A percentile compares a stretch with the other conserved stretches of the same genome.
Conservation (phyloP, 495 filamentous ascomycete species). For the Ramalina intermedia region DNA sequence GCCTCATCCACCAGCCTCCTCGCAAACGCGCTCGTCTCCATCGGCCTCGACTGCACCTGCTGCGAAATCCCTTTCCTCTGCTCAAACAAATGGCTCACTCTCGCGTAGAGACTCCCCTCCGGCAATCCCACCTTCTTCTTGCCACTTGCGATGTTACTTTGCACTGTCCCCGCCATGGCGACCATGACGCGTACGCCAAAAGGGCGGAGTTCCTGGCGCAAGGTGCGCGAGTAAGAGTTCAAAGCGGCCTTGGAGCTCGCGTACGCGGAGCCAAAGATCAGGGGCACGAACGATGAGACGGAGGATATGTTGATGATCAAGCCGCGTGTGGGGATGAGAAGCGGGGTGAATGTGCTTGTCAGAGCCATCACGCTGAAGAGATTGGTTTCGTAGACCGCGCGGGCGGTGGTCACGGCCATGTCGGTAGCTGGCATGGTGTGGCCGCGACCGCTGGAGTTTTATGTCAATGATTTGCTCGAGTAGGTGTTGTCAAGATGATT, state of each 20-base stretch:
- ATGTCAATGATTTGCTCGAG: too few relatives aligned
- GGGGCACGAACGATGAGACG: background rate
- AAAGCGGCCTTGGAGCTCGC: background rate
- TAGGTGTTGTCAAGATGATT: too few relatives aligned
- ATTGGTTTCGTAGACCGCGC: background rate
- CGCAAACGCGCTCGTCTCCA: background rate
- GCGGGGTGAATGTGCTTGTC: background rate
- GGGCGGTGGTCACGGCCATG: background rate
- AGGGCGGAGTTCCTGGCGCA: background rate
- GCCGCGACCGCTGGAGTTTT: background rate
- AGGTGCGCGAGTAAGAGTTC: background rate
- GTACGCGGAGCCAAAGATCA: background rate
- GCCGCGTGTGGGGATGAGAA: background rate
- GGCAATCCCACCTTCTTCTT: background rate
- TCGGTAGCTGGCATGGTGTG: background rate
- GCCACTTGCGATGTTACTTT: background rate
- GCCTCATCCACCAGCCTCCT: background rate
- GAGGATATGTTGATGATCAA: background rate
- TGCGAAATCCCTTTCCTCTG: background rate
- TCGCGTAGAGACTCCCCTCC: background rate
- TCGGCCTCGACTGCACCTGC: background rate
- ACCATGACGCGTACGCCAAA: background rate
- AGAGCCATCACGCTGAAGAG: background rate
- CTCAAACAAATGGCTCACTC: background rate
- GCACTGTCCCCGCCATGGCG: background rate